Percentiles rank a stretch among this genome's conserved stretches.
phyloP scores from a whole-genome alignment of 176 grass and related monocot species.

The Cenchrus americanus region DNA sequence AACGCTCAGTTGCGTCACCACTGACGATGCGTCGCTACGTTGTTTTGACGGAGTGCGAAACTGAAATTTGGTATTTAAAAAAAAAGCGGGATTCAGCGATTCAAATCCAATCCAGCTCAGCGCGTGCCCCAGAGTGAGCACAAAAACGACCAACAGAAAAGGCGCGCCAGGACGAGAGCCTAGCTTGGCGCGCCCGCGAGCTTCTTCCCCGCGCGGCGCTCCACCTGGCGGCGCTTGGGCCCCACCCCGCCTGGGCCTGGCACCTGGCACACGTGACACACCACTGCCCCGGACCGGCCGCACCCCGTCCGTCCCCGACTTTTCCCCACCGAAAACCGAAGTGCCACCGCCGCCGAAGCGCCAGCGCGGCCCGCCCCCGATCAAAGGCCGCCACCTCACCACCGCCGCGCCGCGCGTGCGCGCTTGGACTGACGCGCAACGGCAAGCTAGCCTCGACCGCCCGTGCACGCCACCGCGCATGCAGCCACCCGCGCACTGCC shows the following conservation, averaged over 20 bases:
- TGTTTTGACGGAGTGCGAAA: too few relatives aligned
- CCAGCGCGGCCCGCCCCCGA: not conserved
- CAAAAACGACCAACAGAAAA: not conserved
- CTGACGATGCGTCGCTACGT: too few relatives aligned
- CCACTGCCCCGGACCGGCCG: not conserved
- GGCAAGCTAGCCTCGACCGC: conserved; percentile 9
- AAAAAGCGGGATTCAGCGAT: too few relatives aligned
- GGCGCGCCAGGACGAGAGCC: too few relatives aligned
- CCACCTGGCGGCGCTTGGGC: conserved; percentile 16
- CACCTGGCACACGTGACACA: too few relatives aligned
- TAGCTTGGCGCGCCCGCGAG: not conserved
- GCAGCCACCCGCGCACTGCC: not conserved
- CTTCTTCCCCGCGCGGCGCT: not conserved
- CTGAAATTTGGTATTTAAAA: too few relatives aligned
- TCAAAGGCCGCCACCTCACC: conserved; percentile 12
- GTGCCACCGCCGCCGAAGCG: conserved; percentile 1
- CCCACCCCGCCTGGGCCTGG: not conserved
- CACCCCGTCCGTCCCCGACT: too few relatives aligned
- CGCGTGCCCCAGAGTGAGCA: not conserved
- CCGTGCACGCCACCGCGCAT: conserved; percentile 31
- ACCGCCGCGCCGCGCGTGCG: not conserved
- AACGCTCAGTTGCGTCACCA: too few relatives aligned
- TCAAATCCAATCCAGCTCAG: too few relatives aligned
- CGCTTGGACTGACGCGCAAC: conserved; percentile 48
- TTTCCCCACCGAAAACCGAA: not conserved